phyloP scores from a whole-genome alignment of 306 rosid genomes.

The Prunus davidiana region DNA sequence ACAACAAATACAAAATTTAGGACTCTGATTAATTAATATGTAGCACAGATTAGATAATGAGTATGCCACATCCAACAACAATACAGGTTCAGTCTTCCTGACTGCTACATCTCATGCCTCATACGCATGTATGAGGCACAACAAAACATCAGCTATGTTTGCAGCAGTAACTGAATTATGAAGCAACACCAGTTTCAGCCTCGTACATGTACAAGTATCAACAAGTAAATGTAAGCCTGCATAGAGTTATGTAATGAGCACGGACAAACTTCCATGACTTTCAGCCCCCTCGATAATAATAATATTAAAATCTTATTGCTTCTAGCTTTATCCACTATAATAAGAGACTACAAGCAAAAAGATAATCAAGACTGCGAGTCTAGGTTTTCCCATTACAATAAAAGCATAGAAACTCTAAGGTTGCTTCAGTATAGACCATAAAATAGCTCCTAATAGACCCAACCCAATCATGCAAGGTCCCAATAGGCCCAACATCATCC shows the following conservation, averaged over 20 bases:
- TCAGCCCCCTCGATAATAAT: too few species aligned
- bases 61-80: not conserved
- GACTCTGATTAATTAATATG: not conserved
- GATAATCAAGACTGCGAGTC: not conserved
- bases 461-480: not conserved
- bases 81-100: not conserved
- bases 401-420: not conserved
- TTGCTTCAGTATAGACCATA: not conserved
- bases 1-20: constrained; percentile 21
- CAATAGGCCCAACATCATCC: not conserved
- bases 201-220: not conserved
- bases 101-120: not conserved
- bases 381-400: not conserved
- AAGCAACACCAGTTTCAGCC: not conserved
- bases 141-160: not conserved
- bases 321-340: too few species aligned
- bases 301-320: too few species aligned
- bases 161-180: not conserved
- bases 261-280: too few species aligned
- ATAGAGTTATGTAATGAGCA: too few species aligned
- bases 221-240: not conserved
- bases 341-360: not conserved
- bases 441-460: not conserved
- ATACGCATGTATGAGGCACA: not conserved
- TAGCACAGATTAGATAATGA: not conserved